Base-by-base conservation (phyloP, 495 filamentous ascomycete species). In the Xylaria curta region DNA sequence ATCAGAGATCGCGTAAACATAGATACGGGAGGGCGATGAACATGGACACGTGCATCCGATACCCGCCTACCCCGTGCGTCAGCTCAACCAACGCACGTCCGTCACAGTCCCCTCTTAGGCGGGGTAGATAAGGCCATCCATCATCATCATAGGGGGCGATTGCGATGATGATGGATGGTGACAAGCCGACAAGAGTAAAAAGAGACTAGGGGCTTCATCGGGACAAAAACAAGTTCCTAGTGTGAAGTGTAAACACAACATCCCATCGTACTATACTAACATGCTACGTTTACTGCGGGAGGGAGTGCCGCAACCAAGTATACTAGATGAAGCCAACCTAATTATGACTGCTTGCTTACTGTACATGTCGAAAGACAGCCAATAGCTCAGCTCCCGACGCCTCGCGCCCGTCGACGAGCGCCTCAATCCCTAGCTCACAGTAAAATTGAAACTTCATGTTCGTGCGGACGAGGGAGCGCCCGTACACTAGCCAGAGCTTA, bases 331-430 rank as follows among this genome's bases (percentile, higher is more conserved):
- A 63, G 64, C 49, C 65, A 56, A 49, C 31, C 44, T 38, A 21
- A 26, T 56, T 21, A 67, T 54, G 47, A 42, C 62, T 47, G 62
- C 47, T 31, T 67, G 65, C 65, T 67, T 67, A 67, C 65, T 67
- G 65, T 67, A 28, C 65, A 28, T 7, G 65, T 2, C n/a, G 42
- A 19, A 5, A 56, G 17, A 42, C 47, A 44, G 21, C 17, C 65
- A 44, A 67, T 54, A 56, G 49, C 36, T 56, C 65, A 56, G 49
- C 65, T 54, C 33, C 26, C 65, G 49, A 24, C 64, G 33, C 28
- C 62, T 65, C n/a, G 42, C 15, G 0, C 46, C 46, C 15, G 28
- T 42, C 49, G 44, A 67, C 64, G 42, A 66, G 31, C 46, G 65
- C 65, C 65, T 67, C 65, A 67, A 56, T 42, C 33, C 62, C n/a